These are phyloP conservation scores for Chaetomium sp. DNA, from an alignment of 2,329 filamentous ascomycete genomes.

Conservation along the genomic window DNA sequence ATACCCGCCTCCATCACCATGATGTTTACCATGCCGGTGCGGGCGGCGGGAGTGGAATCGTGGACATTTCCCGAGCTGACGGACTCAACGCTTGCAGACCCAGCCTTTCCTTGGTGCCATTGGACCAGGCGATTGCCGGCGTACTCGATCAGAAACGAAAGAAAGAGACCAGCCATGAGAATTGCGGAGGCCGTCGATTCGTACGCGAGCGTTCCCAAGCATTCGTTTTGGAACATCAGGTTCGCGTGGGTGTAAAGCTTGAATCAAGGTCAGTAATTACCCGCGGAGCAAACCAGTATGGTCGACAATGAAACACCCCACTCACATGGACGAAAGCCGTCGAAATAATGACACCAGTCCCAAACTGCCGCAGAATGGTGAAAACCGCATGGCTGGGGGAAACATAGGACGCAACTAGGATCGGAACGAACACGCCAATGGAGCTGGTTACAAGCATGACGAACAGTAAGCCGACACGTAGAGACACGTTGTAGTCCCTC, in stretches of 20 bases:
- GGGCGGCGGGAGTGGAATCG: constrained; percentile 9
- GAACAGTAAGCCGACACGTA: constrained; percentile 67
- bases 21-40: constrained; percentile 52
- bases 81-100: constrained; percentile 18
- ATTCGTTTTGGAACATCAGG: constrained; percentile 66
- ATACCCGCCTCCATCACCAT: constrained; percentile 66
- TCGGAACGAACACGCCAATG: constrained; percentile 61
- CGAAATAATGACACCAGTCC: constrained; percentile 65
- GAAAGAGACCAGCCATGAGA: constrained; percentile 65
- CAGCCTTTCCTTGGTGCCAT: constrained; percentile 28
- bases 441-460: constrained; percentile 62
- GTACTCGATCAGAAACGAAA: constrained; percentile 68
- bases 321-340: constrained; percentile 63
- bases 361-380: constrained; percentile 64
- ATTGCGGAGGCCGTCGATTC: constrained; percentile 65
- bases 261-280: background rate
- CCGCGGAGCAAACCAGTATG: too few relatives aligned
- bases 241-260: constrained; percentile 66
- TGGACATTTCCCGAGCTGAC: constrained; percentile 15
- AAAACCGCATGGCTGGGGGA: constrained; percentile 47
- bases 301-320: constrained; percentile 5
- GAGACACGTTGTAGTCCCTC: constrained; percentile 58
- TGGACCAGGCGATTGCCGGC: constrained; percentile 52
- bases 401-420: constrained; percentile 54
- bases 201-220: constrained; percentile 58